Percentiles rank a stretch among this genome's conserved stretches.
phyloP scores from a whole-genome alignment of 352 stramenopile species.

The Thalassiosira exigua region DNA sequence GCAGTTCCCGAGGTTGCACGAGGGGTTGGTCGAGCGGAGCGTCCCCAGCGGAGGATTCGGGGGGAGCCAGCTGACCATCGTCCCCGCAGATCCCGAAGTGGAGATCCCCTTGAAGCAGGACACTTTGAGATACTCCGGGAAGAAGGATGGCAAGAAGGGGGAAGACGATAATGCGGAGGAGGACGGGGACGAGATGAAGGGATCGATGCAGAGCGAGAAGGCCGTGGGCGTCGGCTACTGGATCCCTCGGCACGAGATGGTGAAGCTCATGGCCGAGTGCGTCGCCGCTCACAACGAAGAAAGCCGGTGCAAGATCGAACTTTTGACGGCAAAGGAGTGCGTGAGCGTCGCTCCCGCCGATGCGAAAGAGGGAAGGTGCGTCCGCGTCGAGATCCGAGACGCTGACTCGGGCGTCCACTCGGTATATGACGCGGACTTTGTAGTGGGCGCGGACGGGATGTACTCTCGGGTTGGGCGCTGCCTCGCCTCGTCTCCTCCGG shows the following conservation, averaged over 20 bases:
- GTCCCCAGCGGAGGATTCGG: slow-evolving; percentile 30
- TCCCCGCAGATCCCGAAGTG: slow-evolving; percentile 44
- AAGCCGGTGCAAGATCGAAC: slow-evolving; percentile 24
- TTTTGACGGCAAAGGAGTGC: slow-evolving; percentile 40
- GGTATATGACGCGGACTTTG: too few species aligned
- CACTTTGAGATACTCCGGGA: slow-evolving; percentile 2
- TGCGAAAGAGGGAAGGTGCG: too few species aligned
- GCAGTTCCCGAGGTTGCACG: slow-evolving; percentile 36
- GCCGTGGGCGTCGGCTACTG: slow-evolving; percentile 40
- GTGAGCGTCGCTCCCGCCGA: slow-evolving; percentile 29
- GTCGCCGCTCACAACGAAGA: slow-evolving; percentile 36
- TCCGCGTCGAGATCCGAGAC: too few species aligned
- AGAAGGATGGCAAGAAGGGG: slow-evolving; percentile 1
- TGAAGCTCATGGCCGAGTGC: slow-evolving; percentile 48
- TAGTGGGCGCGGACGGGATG: too few species aligned
- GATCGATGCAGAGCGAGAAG: slow-evolving; percentile 16
- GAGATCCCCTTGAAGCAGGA: slow-evolving; percentile 3
- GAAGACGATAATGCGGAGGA: too few species aligned
- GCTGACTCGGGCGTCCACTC: too few species aligned
- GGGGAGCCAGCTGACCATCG: slow-evolving; percentile 12
- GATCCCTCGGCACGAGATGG: slow-evolving; percentile 65
- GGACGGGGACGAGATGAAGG: not conserved
- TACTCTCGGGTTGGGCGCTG: too few species aligned
- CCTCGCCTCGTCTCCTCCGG: too few species aligned
- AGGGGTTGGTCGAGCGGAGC: slow-evolving; percentile 21